A percentile compares a stretch with the other conserved stretches of the same genome.
Evolutionary conservation across 176 grass and related monocot species (phyloP).

Genomic region (Avena insularis): DNA sequence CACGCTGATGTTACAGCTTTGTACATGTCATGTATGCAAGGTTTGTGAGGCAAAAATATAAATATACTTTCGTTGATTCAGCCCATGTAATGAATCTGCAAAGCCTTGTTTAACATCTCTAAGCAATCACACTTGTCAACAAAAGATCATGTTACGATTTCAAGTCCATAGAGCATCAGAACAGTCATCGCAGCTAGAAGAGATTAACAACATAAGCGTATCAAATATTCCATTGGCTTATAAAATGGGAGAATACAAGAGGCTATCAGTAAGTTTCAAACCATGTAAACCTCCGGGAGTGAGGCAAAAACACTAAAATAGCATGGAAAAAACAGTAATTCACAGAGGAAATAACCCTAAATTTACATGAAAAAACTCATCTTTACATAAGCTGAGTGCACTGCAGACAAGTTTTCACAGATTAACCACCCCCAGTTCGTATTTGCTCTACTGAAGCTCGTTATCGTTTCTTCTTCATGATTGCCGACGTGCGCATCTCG

Average conservation of each 20-base stretch:
- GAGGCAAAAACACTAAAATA: constrained; percentile 37
- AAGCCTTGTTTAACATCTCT: neutral
- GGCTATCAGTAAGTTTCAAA: constrained; percentile 15
- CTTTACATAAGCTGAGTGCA: constrained; percentile 52
- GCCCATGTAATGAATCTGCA: neutral
- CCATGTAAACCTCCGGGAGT: constrained; percentile 29
- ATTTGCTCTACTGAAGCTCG: constrained; percentile 3
- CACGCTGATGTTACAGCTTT: neutral
- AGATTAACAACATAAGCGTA: constrained; percentile 17
- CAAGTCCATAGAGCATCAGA: neutral
- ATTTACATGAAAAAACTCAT: constrained; percentile 42
- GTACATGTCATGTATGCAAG: neutral
- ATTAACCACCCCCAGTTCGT: neutral
- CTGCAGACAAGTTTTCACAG: constrained; percentile 37
- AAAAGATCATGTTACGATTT: neutral
- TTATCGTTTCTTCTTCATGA: constrained; percentile 80
- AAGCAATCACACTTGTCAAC: neutral
- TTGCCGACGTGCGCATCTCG: constrained; percentile 59
- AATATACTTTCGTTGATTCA: neutral
- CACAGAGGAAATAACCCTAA: constrained; percentile 29
- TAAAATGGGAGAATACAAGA: constrained; percentile 45
- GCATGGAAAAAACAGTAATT: constrained; percentile 28
- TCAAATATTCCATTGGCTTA: constrained; percentile 31
- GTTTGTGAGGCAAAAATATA: neutral
- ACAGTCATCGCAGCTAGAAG: neutral